Conservation (phyloP, 2,329 filamentous ascomycete species). For the Claviceps pazoutovae region DNA sequence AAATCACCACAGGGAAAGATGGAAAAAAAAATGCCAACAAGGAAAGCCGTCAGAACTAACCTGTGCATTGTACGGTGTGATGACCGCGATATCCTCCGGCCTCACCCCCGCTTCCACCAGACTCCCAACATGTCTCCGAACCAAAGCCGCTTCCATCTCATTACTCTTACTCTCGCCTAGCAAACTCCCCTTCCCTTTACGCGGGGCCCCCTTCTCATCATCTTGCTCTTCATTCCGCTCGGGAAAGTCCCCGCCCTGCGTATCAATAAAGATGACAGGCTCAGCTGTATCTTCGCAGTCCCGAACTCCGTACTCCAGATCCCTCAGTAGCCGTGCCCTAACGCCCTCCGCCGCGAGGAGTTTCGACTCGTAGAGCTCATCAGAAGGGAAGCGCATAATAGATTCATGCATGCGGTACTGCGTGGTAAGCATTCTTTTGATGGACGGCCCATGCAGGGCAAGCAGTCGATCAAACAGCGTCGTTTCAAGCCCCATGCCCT, state of each 20-base stretch:
- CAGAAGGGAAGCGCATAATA: slow-evolving; percentile 90
- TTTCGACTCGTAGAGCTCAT: slow-evolving; percentile 71
- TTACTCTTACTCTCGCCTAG: slow-evolving; percentile 68
- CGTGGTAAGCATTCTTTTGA: slow-evolving; percentile 91
- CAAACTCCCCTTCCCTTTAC: slow-evolving; percentile 31
- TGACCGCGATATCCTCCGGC: slow-evolving; percentile 75
- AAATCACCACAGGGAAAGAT: too few relatives aligned
- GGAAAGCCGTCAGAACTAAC: slow-evolving; percentile 31
- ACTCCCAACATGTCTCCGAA: slow-evolving; percentile 60
- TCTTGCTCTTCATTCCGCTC: slow-evolving; percentile 58
- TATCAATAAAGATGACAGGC: slow-evolving; percentile 87
- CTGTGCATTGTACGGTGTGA: slow-evolving; percentile 95
- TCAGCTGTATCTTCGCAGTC: slow-evolving; percentile 78
- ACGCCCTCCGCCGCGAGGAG: slow-evolving; percentile 72
- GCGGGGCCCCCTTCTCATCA: slow-evolving; percentile 37
- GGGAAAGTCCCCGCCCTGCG: slow-evolving; percentile 83
- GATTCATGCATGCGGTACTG: slow-evolving; percentile 97
- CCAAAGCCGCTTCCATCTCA: slow-evolving; percentile 73
- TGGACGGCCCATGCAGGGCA: slow-evolving; percentile 60
- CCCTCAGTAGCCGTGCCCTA: slow-evolving; percentile 57
- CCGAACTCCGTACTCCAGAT: slow-evolving; percentile 62
- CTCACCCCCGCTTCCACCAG: slow-evolving; percentile 69
- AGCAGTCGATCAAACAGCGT: slow-evolving; percentile 88
- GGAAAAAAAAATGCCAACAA: not conserved
- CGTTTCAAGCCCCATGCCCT: slow-evolving; percentile 58